Evolutionary conservation across 805 yeast genomes (phyloP), one percentile per base, ranked within the genome.

Genomic region (Schwanniomyces vanrijiae): DNA sequence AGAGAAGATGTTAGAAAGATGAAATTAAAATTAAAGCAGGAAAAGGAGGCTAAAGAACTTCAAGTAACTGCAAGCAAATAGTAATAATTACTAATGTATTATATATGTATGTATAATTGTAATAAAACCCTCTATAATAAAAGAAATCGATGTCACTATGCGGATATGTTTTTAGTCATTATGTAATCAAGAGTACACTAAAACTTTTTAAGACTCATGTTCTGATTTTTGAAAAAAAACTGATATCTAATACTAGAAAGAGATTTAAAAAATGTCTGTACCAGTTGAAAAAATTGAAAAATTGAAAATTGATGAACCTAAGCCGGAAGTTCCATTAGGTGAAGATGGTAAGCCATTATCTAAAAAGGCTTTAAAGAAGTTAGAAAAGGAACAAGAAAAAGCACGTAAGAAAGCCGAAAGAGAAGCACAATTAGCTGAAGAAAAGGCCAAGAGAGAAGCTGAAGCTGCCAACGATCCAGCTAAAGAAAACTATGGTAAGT

Each of bases 361-460:
- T 48, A 94, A 94, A 72, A 94, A 91, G 66, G 99, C 97, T 2
- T 75, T 94, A 60, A 94, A 94, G 80, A 94, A 94, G 75, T 80
- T 94, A 52, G 94, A 88, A 67, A 92, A 92, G 64, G 96, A 89
- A 70, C 83, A 80, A 64, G 97, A 91, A 71, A 92, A 92, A 76
- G 95, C 86, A 56, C 83, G 80, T 63, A 92, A 91, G 79, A 91
- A 91, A 76, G 94, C 90, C 34, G 97, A 89, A 68, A 86, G 85
- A 61, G 97, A 94, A 44, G 95, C 87, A 33, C 88, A 88, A 70
- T 71, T 88, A 48, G 96, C 92, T 35, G 80, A 81, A 52, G 97
- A 90, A 67, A 86, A 86, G 69, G 95, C 91, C 52, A 91, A 86
- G 55, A 84, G 84, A 55, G 87, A 81, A 54, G 81, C 82, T 39